These are phyloP conservation scores for Lenzites betulinus DNA, from an alignment of 768 basidiomycete genomes.

Conservation along the genomic window DNA sequence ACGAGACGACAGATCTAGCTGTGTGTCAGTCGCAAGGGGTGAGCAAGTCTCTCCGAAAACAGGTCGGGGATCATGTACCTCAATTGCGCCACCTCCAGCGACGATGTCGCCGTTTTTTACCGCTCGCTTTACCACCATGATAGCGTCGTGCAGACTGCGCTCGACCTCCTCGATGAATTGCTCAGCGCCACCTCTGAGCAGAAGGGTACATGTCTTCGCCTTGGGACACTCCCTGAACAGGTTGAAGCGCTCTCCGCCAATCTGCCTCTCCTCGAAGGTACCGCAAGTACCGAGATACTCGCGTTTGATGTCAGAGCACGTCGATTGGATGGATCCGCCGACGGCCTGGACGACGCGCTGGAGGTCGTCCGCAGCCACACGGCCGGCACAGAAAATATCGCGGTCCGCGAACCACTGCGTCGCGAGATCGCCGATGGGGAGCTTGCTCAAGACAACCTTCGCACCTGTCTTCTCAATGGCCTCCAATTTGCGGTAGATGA, in stretches of 20 bases:
- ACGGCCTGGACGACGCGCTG: conserved; percentile 95
- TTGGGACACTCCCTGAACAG: conserved; percentile 91
- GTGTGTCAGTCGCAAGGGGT: neutral
- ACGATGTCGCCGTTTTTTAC: conserved; percentile 95
- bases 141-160: conserved; percentile 94
- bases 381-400: conserved; percentile 98
- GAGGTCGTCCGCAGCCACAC: conserved; percentile 87
- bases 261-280: conserved; percentile 89
- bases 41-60: neutral
- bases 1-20: conserved; percentile 98
- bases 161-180: conserved; percentile 99
- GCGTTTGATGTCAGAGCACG: conserved; percentile 86
- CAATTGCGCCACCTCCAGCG: conserved; percentile 95
- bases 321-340: conserved; percentile 93
- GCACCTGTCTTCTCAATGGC: conserved; percentile 96
- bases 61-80: conserved; percentile 52
- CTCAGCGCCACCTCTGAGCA: conserved; percentile 95
- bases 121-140: conserved; percentile 99
- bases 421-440: conserved; percentile 97
- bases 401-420: conserved; percentile 99
- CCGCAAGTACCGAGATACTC: conserved; percentile 96
- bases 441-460: conserved; percentile 95
- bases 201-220: conserved; percentile 92
- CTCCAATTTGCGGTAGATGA: conserved; percentile 96
- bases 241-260: conserved; percentile 96